Percentiles rank a stretch among this genome's conserved stretches.
These are phyloP conservation scores for Exophiala alcalophila DNA, from an alignment of 2,329 filamentous ascomycete genomes.

Conservation along the genomic window DNA sequence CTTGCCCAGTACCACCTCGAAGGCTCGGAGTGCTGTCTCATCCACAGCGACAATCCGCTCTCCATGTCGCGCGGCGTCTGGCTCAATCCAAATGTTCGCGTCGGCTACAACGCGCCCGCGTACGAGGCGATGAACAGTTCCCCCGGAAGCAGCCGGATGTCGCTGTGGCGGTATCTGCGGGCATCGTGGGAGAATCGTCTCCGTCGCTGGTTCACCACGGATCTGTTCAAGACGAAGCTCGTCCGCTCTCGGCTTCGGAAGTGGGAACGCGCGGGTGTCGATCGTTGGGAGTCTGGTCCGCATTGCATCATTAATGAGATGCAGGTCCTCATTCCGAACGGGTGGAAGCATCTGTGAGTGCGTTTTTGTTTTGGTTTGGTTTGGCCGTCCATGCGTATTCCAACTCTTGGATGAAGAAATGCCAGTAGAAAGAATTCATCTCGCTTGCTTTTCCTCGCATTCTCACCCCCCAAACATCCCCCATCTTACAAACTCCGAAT, in stretches of 20 bases:
- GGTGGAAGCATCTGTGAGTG: slow-evolving; percentile 23
- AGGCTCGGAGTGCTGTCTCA: slow-evolving; percentile 71
- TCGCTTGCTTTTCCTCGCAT: too few relatives aligned
- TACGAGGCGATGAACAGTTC: slow-evolving; percentile 7
- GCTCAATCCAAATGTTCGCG: slow-evolving; percentile 39
- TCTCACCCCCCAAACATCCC: too few relatives aligned
- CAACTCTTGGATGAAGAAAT: too few relatives aligned
- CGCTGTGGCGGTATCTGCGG: not conserved
- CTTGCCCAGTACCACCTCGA: slow-evolving; percentile 57
- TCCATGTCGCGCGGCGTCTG: slow-evolving; percentile 35
- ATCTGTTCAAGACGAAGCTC: slow-evolving; percentile 9
- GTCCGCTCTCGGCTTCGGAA: not conserved
- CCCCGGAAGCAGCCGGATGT: not conserved
- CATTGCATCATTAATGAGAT: slow-evolving; percentile 25
- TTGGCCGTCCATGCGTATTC: too few relatives aligned
- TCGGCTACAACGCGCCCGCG: slow-evolving; percentile 37
- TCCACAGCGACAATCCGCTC: slow-evolving; percentile 38
- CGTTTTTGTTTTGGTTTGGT: too few relatives aligned
- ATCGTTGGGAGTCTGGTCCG: slow-evolving; percentile 5
- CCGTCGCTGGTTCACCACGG: slow-evolving; percentile 2
- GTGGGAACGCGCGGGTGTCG: not conserved
- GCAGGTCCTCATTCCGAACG: slow-evolving; percentile 24
- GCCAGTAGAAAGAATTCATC: too few relatives aligned
- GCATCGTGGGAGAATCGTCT: slow-evolving; percentile 8
- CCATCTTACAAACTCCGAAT: too few relatives aligned